Conservation (phyloP, 495 filamentous ascomycete genomes). For the Saxophila tyrrhenica region DNA sequence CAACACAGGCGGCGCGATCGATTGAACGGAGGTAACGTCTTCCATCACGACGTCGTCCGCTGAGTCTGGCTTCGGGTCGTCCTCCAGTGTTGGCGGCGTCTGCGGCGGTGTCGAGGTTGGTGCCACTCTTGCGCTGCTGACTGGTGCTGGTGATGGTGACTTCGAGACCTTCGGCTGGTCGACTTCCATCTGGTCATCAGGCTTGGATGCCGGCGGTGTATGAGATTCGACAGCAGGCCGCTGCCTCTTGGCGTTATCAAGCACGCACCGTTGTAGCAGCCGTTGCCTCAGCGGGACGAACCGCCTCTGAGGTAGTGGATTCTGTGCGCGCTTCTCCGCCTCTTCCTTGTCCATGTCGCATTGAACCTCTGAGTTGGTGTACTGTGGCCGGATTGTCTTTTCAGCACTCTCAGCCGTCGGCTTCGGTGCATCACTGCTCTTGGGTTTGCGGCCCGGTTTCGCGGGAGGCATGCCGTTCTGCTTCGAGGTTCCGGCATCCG, state of each 20-base stretch:
- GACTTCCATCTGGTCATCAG: conserved; percentile 1
- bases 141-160: background rate
- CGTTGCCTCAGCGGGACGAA: conserved; percentile 7
- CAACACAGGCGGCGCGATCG: background rate
- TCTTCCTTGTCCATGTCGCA: conserved; percentile 17
- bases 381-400: background rate
- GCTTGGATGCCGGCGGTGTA: background rate
- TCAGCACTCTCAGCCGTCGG: background rate
- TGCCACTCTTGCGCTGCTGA: background rate
- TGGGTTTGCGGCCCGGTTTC: conserved; percentile 2
- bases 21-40: background rate
- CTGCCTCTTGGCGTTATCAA: conserved; percentile 4
- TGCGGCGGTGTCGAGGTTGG: background rate
- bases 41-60: background rate
- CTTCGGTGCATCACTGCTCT: conserved; percentile 1
- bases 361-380: conserved; percentile 9
- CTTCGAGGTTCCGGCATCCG: conserved; percentile 20
- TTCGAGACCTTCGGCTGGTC: background rate
- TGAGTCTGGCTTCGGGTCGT: background rate
- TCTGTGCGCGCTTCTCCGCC: background rate
- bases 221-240: background rate
- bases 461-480: conserved; percentile 22
- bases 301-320: background rate
- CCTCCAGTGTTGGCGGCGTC: background rate
- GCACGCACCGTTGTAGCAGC: conserved; percentile 10